phyloP scores from a whole-genome alignment of 2,329 filamentous ascomycete species.

The Zymoseptoria brevis region DNA sequence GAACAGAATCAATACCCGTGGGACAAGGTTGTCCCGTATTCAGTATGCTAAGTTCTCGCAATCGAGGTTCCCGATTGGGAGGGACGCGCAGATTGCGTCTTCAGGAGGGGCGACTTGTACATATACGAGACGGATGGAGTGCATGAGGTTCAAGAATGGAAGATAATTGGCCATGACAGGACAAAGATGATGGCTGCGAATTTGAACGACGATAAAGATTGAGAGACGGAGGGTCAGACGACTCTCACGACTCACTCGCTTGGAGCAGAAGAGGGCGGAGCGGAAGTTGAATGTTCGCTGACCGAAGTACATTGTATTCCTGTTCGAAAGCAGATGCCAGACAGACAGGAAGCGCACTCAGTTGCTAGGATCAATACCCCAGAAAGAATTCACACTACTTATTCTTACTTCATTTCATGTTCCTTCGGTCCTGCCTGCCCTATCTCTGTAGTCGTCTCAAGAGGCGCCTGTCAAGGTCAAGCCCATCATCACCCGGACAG shows the following conservation, averaged over 20 bases:
- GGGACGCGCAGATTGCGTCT: not conserved
- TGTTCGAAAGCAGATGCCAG: not conserved
- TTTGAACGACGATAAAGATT: not conserved
- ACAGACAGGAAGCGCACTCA: not conserved
- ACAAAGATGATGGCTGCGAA: too few species aligned
- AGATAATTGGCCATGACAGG: too few species aligned
- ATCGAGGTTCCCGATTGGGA: not conserved
- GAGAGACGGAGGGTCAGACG: not conserved
- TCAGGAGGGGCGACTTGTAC: not conserved
- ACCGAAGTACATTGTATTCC: not conserved
- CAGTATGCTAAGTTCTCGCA: not conserved
- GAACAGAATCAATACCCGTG: not conserved
- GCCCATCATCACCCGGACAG: not conserved
- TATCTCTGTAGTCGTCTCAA: not conserved
- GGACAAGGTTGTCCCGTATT: not conserved
- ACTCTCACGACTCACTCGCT: not conserved
- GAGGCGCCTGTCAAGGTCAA: not conserved
- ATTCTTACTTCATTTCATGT: not conserved
- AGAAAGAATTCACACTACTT: not conserved
- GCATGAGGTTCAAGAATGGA: too few species aligned
- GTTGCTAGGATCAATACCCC: not conserved
- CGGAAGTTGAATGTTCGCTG: not conserved
- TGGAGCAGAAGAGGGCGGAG: not conserved
- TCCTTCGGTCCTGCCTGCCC: not conserved
- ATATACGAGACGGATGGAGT: not conserved